Base-by-base conservation (phyloP, 305 asterid genomes). In the Fraxinus velutina region DNA sequence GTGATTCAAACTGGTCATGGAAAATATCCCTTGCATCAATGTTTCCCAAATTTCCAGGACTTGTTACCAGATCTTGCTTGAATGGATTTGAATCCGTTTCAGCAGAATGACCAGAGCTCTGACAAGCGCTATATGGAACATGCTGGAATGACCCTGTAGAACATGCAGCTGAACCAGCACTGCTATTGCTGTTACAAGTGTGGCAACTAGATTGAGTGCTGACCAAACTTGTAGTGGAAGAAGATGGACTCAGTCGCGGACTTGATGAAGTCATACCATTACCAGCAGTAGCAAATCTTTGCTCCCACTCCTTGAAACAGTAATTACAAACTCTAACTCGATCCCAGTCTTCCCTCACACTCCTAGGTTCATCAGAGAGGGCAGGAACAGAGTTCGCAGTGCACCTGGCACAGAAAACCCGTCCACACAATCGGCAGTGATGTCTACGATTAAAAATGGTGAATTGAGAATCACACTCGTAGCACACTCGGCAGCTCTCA, bases 401-500 rank as follows among this genome's bases (percentile, higher is more conserved):
- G 85, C 98, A 93, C 89, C 87, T 90, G 60, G 95, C 90, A 85
- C 97, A 93, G 87, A 93, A 93, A 82, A 93, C 93, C 29, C 94
- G 89, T 12, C 98, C 98, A 50, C 98, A 93, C 36, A 88, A 74
- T 34, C 98, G 92, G 73, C 98, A 93, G 79, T 93, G 97, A 84
- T 93, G 97, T 87, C 87, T 92, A 82, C 97, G 93, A 83, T 93
- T 93, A 83, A 92, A 90, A 76, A 93, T 80, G 80, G 90, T 90
- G 86, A 93, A 93, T 71, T 83, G 89, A 15, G 92, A 88, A 89
- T 93, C 98, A 78, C 98, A 92, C 79, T 93, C 97, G 75, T 93
- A 93, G 90, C 98, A 93, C 21, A 93, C 94, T 88, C 95, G 80
- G 85, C 97, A 93, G 88, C 97, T 93, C 86, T 89, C 90, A 75